These are phyloP conservation scores for Chenopodium quinoa DNA, from an alignment of 148 eudicot species.

Conservation along the genomic window DNA sequence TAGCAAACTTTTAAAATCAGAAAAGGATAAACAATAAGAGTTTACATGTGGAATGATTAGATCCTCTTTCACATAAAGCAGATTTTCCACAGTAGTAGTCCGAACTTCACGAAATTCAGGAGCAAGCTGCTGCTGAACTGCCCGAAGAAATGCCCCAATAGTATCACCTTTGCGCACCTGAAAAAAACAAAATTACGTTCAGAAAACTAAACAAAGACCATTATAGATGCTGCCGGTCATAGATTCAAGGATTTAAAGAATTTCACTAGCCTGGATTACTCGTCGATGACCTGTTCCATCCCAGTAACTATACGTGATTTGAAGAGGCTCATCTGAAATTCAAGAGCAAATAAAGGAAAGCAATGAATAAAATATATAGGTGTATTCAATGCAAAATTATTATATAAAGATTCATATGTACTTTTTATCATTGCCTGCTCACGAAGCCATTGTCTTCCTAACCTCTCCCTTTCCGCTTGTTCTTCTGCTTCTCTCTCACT, in stretches of 20 bases:
- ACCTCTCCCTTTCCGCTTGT: constrained; percentile 91
- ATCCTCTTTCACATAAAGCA: constrained; percentile 97
- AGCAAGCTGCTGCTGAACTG: constrained; percentile 97
- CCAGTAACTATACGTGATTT: constrained; percentile 97
- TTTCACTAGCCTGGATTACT: constrained; percentile 59
- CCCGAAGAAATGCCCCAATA: constrained; percentile 89
- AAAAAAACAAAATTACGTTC: constrained; percentile 11
- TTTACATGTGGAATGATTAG: constrained; percentile 96
- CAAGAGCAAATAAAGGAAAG: background rate
- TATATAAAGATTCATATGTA: constrained; percentile 18
- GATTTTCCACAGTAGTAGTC: constrained; percentile 92
- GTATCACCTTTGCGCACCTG: constrained; percentile 96
- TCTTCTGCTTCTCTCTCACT: constrained; percentile 99
- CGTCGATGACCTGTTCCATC: constrained; percentile 98
- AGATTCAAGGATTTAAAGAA: background rate
- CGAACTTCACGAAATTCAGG: constrained; percentile 97
- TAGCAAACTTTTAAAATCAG: background rate
- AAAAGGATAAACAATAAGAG: background rate
- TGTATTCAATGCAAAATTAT: background rate
- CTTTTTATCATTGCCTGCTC: constrained; percentile 87
- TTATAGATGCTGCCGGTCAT: background rate
- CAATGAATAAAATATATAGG: constrained; percentile 10
- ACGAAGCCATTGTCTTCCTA: constrained; percentile 72
- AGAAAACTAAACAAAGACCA: background rate
- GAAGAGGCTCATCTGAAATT: constrained; percentile 81